Base-by-base conservation (phyloP, 805 yeast species). In the Barnettozyma sucrosica region DNA sequence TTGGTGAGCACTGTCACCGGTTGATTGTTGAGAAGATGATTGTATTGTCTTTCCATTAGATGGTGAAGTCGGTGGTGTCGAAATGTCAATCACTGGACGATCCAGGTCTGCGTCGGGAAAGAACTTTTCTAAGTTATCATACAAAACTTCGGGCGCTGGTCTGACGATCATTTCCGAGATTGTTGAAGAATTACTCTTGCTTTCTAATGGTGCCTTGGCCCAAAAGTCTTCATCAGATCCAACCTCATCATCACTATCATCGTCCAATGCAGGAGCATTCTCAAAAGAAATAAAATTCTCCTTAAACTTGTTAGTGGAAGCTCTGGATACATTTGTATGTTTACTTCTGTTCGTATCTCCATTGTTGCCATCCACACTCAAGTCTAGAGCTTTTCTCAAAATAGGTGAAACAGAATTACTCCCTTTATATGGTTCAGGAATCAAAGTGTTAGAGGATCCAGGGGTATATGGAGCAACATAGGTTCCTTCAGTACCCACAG, bases 61-160 rank as follows among this genome's bases (percentile, higher is more conserved):
- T 14, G 82, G 81, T 0, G 81, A 77, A 0, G 72, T 68, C 1
- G 88, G 85, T 0, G 86, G 81, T 5, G 79, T 66, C 0, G 74
- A 74, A 2, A 85, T 80, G 53, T 85, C 95, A 21, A 92, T 78
- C 30, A 93, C 88, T 3, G 97, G 95, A 57, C 84, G 85, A 62
- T 93, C 99, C 51, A 93, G 74, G 65, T 92, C 92, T 0, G 97
- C 82, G 56, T 85, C 77, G 0, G 99, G 99, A 72, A 93, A 93
- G 63, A 86, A 93, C 59, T 79, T 79, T 55, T 93, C 99, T 52
- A 93, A 75, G 57, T 93, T 90, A 47, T 89, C 88, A 62, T 90
- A 93, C 26, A 93, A 84, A 37, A 87, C 95, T 59, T 92, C 98
- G 1, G 96, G 85, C 0, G 98, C 89, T 2, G 99, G 99, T 62